A percentile compares a stretch with the other conserved stretches of the same genome.
Evolutionary conservation across 805 yeast genomes (phyloP).

Genomic region (Lipomyces lipofer): DNA sequence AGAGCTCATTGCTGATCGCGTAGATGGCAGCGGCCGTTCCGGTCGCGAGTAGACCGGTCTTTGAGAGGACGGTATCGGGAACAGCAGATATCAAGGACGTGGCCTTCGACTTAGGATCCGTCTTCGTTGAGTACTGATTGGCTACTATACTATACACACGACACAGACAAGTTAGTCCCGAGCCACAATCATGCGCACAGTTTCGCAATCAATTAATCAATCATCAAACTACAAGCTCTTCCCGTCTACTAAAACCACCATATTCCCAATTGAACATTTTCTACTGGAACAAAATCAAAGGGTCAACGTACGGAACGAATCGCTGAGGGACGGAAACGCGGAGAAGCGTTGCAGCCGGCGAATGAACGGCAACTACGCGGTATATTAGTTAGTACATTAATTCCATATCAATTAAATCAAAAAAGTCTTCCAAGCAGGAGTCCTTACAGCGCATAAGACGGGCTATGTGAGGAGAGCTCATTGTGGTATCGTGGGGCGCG

Average conservation of each 20-base stretch:
- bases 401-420: background rate
- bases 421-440: background rate
- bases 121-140: slow-evolving; percentile 38
- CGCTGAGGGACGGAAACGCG: slow-evolving; percentile 16
- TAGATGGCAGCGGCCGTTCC: slow-evolving; percentile 91
- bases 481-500: slow-evolving; percentile 10
- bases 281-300: background rate
- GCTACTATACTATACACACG: slow-evolving; percentile 14
- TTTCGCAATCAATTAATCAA: too few relatives aligned
- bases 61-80: slow-evolving; percentile 82
- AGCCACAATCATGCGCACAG: too few relatives aligned
- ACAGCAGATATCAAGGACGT: slow-evolving; percentile 83
- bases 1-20: slow-evolving; percentile 90
- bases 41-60: slow-evolving; percentile 94
- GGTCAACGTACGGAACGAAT: slow-evolving; percentile 26
- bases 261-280: background rate
- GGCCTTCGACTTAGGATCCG: slow-evolving; percentile 90
- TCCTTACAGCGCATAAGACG: slow-evolving; percentile 27
- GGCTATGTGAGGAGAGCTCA: slow-evolving; percentile 26
- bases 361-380: slow-evolving; percentile 18
- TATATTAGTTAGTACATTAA: background rate
- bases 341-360: slow-evolving; percentile 26
- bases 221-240: background rate
- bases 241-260: too few relatives aligned
- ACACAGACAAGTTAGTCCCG: background rate